Evolutionary conservation across 2,329 filamentous ascomycete species (phyloP).

Genomic region (Venturia asperata): DNA sequence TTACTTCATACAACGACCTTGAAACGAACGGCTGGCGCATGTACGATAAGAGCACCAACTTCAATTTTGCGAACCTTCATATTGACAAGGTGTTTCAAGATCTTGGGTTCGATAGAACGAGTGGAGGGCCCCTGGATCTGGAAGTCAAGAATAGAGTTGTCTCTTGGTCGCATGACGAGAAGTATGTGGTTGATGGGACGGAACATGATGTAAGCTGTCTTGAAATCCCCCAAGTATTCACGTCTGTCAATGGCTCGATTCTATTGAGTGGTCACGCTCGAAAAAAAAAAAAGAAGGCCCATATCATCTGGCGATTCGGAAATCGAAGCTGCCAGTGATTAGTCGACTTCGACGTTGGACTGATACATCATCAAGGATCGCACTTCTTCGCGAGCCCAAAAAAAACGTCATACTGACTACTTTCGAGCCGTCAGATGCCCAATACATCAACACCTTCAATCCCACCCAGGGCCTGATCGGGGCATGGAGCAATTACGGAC

Average conservation of each 20-base stretch:
- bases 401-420: not conserved
- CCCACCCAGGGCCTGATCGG: conserved; percentile 2
- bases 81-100: not conserved
- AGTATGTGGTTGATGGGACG: not conserved
- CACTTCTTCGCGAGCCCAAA: not conserved
- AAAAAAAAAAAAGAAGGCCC: no score
- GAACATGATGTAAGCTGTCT: not conserved
- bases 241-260: not conserved
- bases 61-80: not conserved
- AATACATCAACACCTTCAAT: conserved; percentile 11
- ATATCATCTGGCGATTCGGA: no score
- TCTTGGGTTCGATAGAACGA: not conserved
- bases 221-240: not conserved
- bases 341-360: no score
- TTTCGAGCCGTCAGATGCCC: not conserved
- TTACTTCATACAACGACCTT: not conserved
- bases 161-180: not conserved
- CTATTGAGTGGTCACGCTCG: no score
- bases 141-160: not conserved
- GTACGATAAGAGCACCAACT: not conserved
- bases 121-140: not conserved
- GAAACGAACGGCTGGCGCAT: not conserved
- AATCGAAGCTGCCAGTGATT: no score
- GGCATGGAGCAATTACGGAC: not conserved
- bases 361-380: not conserved